Evolutionary conservation across 2,329 filamentous ascomycete genomes (phyloP), one percentile per base, ranked within the genome.

Genomic region (Talaromyces sp.): DNA sequence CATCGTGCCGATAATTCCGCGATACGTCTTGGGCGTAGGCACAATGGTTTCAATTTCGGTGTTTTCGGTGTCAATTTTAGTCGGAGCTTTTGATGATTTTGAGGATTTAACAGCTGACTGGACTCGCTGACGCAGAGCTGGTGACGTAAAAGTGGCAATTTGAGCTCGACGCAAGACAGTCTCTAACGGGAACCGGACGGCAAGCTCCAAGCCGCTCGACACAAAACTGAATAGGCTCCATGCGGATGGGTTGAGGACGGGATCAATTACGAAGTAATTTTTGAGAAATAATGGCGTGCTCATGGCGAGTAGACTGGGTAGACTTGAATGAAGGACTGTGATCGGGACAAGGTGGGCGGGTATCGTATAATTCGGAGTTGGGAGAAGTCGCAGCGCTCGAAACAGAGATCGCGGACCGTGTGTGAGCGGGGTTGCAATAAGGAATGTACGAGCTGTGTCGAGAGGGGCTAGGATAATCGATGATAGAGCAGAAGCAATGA

Each of bases 91-190:
- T 9, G 61, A 40, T 1, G 66, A 56, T 17, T 17, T 61, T 31
- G 13, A 58, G 22, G 2, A 65, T 58, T 17, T 45, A 3, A 31
- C 39, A 19, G 13, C 5, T 22, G 40, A n/a, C 37, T 28, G 39
- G 19, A 33, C 64, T 66, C 70, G 69, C 59, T 75, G 73, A 22
- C 70, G 72, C 36, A 77, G 62, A 35, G 84, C 82, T 1, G 81
- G 80, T 13, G 80, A 80, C 15, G 81, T 80, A 46, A 90, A 80
- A 1, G 91, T 85, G 1, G 86, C 80, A 60, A 94, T 87, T 73
- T 99, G 94, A 5, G 90, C 93, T 60, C 94, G 85, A 50, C 94
- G 87, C 7, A 97, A 81, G 15, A 96, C 89, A 0, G 93, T 97
- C 75, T 99, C 94, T 4, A 97, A 79, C 0, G 94, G 94, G 11